Evolutionary conservation across 2,329 filamentous ascomycete genomes (phyloP).

Genomic region (Nemania sp.): DNA sequence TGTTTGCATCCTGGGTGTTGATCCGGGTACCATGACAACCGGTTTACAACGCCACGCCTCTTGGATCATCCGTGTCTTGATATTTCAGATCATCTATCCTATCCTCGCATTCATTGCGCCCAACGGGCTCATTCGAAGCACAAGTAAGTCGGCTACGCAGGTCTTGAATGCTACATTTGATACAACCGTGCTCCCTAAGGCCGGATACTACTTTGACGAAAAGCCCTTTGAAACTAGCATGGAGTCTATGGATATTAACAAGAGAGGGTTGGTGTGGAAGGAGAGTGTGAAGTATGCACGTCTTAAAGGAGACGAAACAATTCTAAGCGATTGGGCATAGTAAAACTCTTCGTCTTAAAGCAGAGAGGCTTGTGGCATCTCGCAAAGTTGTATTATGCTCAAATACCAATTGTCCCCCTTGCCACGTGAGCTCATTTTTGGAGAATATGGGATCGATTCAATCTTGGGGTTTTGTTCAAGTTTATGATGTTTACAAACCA

Average conservation of each 20-base stretch:
- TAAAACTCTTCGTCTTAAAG: too few relatives aligned
- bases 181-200: conserved; percentile 13
- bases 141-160: conserved; percentile 9
- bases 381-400: neutral
- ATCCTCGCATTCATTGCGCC: conserved; percentile 14
- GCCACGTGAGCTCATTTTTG: neutral
- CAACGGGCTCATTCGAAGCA: conserved; percentile 1
- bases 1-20: conserved; percentile 42
- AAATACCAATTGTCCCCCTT: neutral
- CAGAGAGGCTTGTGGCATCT: neutral
- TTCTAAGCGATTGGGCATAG: conserved; percentile 19
- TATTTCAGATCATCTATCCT: conserved; percentile 14
- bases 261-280: conserved; percentile 26
- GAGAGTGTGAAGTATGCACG: conserved; percentile 22
- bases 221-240: conserved; percentile 5
- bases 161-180: conserved; percentile 10
- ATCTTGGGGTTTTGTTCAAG: too few relatives aligned
- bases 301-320: conserved; percentile 22
- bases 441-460: too few relatives aligned
- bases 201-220: conserved; percentile 17
- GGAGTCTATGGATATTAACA: conserved; percentile 17
- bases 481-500: neutral
- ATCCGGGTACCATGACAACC: conserved; percentile 26
- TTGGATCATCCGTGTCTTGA: conserved; percentile 12
- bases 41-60: conserved; percentile 6